Percentiles rank a stretch among this genome's conserved stretches.
phyloP scores from a whole-genome alignment of 306 rosid genomes.

The Abrus precatorius region DNA sequence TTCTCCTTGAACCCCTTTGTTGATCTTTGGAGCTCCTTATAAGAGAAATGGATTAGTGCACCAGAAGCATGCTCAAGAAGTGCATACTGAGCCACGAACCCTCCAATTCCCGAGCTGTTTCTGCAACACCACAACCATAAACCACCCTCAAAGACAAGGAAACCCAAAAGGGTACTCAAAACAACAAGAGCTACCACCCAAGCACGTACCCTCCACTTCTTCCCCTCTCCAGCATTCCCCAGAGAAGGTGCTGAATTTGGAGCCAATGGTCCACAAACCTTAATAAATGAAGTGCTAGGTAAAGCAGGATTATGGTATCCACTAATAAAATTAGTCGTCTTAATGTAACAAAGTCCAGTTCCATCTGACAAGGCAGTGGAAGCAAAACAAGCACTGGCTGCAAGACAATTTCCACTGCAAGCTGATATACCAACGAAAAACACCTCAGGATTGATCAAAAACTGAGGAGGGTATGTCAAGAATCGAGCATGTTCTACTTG shows the following conservation, averaged over 20 bases:
- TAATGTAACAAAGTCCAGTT: constrained; percentile 65
- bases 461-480: constrained; percentile 68
- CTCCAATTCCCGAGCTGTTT: constrained; percentile 55
- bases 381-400: constrained; percentile 63
- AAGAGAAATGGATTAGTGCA: constrained; percentile 82
- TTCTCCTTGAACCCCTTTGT: constrained; percentile 81
- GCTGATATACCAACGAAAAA: constrained; percentile 62
- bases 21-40: constrained; percentile 71
- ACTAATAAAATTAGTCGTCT: constrained; percentile 55
- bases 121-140: constrained; percentile 83
- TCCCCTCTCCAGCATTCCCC: constrained; percentile 44
- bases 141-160: constrained; percentile 68
- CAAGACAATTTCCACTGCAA: constrained; percentile 70
- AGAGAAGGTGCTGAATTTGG: constrained; percentile 49
- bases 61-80: constrained; percentile 96
- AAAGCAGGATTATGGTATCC: constrained; percentile 66
- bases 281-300: constrained; percentile 69
- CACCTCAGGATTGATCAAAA: constrained; percentile 50
- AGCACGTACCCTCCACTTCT: constrained; percentile 51
- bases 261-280: constrained; percentile 65
- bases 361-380: constrained; percentile 76
- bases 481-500: constrained; percentile 59
- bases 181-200: constrained; percentile 63
- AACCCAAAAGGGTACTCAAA: constrained; percentile 56
- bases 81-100: constrained; percentile 68